Conservation (phyloP, 345 rosid genomes). For the Eucalyptus urophylla region DNA sequence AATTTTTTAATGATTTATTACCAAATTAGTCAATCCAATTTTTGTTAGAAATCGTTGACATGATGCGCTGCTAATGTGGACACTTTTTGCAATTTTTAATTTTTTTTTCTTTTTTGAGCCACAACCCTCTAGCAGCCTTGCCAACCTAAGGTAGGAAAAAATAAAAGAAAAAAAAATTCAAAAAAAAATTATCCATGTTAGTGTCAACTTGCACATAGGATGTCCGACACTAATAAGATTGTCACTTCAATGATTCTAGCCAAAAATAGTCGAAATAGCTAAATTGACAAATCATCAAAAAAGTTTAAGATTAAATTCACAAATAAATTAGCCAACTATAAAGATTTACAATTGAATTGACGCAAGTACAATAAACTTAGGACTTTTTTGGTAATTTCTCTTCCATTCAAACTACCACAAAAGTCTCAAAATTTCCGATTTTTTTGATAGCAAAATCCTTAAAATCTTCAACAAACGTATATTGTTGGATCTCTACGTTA, state of each 20-base stretch:
- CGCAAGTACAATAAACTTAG: neutral
- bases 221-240: neutral
- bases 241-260: neutral
- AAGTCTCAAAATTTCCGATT: neutral
- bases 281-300: neutral
- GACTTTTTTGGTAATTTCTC: neutral
- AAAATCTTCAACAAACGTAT: neutral
- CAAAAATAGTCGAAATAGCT: no score
- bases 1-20: no score
- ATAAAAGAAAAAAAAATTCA: neutral
- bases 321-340: neutral
- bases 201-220: rapidly evolving
- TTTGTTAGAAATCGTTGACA: rapidly evolving
- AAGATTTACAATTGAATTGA: neutral
- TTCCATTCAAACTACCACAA: neutral
- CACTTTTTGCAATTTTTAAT: no score
- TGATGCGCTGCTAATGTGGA: rapidly evolving
- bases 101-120: neutral
- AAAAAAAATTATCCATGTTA: rapidly evolving
- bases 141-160: neutral
- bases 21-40: neutral
- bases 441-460: neutral
- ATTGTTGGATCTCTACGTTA: neutral
- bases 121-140: rapidly evolving
- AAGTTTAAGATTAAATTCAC: rapidly evolving